A percentile compares a stretch with the other conserved stretches of the same genome.
Evolutionary conservation across 2,329 filamentous ascomycete species (phyloP).

Genomic region (Bipolaris sorokiniana): DNA sequence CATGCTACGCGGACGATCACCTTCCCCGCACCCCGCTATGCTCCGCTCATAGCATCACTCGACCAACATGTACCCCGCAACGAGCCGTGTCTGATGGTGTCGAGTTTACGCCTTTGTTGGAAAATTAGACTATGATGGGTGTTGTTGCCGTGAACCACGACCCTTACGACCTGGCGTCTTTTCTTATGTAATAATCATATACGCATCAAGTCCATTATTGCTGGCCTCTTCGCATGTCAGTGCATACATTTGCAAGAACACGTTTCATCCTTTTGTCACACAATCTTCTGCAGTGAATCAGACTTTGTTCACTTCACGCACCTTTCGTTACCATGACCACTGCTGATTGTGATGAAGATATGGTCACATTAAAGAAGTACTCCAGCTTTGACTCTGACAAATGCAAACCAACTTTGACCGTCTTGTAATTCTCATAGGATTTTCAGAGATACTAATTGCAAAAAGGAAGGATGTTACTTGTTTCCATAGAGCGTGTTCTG

Average conservation of each 20-base stretch:
- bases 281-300: background rate
- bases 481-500: too few species aligned
- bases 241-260: background rate
- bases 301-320: background rate
- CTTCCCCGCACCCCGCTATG: conserved; percentile 41
- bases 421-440: too few species aligned
- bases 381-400: background rate
- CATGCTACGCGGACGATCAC: conserved; percentile 42
- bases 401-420: background rate
- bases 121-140: background rate
- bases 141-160: background rate
- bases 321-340: background rate
- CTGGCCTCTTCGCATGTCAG: background rate
- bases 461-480: too few species aligned
- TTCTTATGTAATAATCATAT: conserved; percentile 3
- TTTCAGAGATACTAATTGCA: too few species aligned
- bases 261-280: background rate
- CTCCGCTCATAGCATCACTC: conserved; percentile 19
- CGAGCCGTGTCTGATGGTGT: background rate
- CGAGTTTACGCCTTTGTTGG: background rate
- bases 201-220: background rate
- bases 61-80: background rate
- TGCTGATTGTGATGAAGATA: background rate
- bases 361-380: background rate
- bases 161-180: conserved; percentile 1